Base-by-base conservation (phyloP, 2,329 filamentous ascomycete species). In the Penicillium carneum region DNA sequence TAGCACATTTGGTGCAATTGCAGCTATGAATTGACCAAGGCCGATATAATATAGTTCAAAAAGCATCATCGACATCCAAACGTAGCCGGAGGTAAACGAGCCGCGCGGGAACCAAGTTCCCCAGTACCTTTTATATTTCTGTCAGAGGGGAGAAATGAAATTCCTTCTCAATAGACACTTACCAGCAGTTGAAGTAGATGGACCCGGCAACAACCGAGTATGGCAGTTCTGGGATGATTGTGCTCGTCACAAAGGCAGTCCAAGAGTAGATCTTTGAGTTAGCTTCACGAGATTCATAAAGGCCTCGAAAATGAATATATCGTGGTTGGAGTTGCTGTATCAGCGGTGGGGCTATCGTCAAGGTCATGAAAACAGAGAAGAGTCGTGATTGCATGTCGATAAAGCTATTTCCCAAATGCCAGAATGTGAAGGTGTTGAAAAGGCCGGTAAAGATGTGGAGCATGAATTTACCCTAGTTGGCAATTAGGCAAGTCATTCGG, bases 261-360 rank as follows among this genome's bases (percentile, higher is more conserved):
- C 90, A 93, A 1, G 86, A 88, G 77, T 94, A 95, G 29, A 92
- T 92, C 74, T 92, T 92, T 16, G 89, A 86, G n/a, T 86, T 90
- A 50, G 87, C 84, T 74, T 95, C 91, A 5, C 91, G 84, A 1
- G 84, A 86, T 72, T 89, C 80, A 77, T 91, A 95, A 29, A 94
- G 82, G 34, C 85, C 82, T 4, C 90, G 84, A 46, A 87, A 85
- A 61, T 85, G 80, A 53, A 92, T 79, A 72, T 90, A 93, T 5
- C 86, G 85, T 0, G 91, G 91, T 70, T 93, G 89, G 0, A 93
- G 81, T 68, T 93, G 90, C 69, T 93, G 89, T 60, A 93, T 90
- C 0, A 93, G 80, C 0, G 89, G 88, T 0, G 90, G 90, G 1
- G 86, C 84, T 65, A 95, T 90, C 7, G 88, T 91, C 4, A 93